Percentiles rank a stretch among this genome's conserved stretches.
These are phyloP conservation scores for Beauveria pseudobassiana DNA, from an alignment of 2,329 filamentous ascomycete genomes.

Conservation along the genomic window DNA sequence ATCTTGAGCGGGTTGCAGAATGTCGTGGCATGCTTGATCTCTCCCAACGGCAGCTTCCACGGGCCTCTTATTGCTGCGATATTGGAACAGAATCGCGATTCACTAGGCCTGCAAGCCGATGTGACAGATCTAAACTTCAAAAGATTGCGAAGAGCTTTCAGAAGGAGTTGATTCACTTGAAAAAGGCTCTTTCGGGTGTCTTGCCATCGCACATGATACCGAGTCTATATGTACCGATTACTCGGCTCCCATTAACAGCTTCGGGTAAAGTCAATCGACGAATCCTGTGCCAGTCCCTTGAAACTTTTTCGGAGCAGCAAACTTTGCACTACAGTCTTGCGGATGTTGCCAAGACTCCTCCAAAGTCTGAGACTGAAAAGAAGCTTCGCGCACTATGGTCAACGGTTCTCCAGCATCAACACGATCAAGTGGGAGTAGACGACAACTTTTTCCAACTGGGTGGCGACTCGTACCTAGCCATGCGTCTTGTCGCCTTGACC, in stretches of 20 bases:
- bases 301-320: background rate
- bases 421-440: background rate
- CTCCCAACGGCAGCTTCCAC: background rate
- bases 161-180: conserved; percentile 1
- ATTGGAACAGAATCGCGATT: background rate
- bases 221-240: conserved; percentile 11
- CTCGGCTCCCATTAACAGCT: conserved; percentile 11
- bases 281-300: conserved; percentile 1
- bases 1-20: background rate
- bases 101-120: background rate
- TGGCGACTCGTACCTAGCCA: conserved; percentile 4
- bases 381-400: conserved; percentile 6
- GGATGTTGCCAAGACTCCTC: background rate
- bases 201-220: conserved; percentile 15
- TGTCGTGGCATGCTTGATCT: background rate
- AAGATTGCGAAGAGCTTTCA: background rate
- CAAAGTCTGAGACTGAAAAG: conserved; percentile 4
- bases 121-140: background rate
- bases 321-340: background rate
- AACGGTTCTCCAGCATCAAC: conserved; percentile 1
- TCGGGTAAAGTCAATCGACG: conserved; percentile 13
- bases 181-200: background rate
- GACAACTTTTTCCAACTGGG: background rate
- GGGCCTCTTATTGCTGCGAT: background rate
- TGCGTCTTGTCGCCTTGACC: conserved; percentile 4